phyloP scores from a whole-genome alignment of 129 eudicot species.

The Flaveria bidentis region DNA sequence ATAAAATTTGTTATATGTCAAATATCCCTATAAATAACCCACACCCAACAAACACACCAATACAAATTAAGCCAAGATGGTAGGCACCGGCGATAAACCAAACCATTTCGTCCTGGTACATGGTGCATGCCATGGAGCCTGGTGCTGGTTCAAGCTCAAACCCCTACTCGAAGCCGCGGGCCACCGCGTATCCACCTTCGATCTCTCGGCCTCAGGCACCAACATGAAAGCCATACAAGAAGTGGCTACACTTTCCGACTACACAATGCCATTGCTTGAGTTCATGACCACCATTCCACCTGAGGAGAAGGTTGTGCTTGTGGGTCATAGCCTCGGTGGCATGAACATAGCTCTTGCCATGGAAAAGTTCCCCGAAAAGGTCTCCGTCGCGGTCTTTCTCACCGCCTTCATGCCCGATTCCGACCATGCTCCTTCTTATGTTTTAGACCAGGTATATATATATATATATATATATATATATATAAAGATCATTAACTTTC shows the following conservation, averaged over 20 bases:
- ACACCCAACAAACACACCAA: neutral
- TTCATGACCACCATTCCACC: constrained; percentile 48
- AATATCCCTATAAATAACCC: neutral
- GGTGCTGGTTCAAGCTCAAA: constrained; percentile 79
- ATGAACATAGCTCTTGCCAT: constrained; percentile 54
- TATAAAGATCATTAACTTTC: no score
- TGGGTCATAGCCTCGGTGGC: constrained; percentile 75
- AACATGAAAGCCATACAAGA: constrained; percentile 40
- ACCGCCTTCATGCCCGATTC: constrained; percentile 72
- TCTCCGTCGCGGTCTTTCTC: constrained; percentile 48
- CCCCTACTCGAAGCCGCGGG: constrained; percentile 59
- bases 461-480: no score
- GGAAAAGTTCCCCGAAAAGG: constrained; percentile 62
- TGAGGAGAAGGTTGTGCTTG: constrained; percentile 57
- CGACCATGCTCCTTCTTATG: constrained; percentile 40
- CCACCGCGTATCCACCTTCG: constrained; percentile 64
- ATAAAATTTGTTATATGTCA: neutral
- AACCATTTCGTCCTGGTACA: constrained; percentile 69
- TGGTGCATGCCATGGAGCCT: constrained; percentile 84
- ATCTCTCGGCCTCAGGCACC: constrained; percentile 61
- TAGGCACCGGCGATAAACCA: neutral
- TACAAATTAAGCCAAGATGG: neutral
- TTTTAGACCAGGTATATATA: constrained; percentile 41
- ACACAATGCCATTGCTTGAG: constrained; percentile 52
- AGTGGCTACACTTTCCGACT: constrained; percentile 44